Conservation (phyloP, 140 eudicot genomes). For the Anethum foeniculum region DNA sequence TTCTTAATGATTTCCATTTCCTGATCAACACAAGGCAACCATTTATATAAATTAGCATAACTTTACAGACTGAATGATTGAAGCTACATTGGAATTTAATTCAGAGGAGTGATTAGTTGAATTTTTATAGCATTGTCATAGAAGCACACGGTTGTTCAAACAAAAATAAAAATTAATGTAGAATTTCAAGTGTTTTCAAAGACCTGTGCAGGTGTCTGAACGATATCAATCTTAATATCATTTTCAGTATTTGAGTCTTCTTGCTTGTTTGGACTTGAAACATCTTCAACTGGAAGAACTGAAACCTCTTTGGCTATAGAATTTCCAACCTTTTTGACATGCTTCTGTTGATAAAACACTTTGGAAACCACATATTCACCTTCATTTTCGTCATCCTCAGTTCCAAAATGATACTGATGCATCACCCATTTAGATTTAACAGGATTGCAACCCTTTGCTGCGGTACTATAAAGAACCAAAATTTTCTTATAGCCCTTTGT, state of each 20-base stretch:
- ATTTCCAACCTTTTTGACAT: constrained; percentile 24
- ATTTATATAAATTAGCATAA: not conserved
- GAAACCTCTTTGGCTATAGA: constrained; percentile 10
- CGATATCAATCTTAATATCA: not conserved
- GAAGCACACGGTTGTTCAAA: not conserved
- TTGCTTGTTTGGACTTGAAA: not conserved
- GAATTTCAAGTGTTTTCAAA: not conserved
- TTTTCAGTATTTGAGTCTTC: constrained; percentile 1
- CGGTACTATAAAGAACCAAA: constrained; percentile 51
- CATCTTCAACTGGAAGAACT: not conserved
- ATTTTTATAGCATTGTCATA: not conserved
- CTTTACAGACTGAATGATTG: not conserved
- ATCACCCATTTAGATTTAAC: constrained; percentile 65
- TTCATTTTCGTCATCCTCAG: constrained; percentile 58
- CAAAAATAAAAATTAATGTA: not conserved
- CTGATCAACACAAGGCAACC: constrained; percentile 6
- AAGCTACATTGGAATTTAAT: not conserved
- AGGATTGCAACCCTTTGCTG: constrained; percentile 36
- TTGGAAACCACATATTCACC: constrained; percentile 83
- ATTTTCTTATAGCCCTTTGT: constrained; percentile 75
- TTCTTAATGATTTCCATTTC: not conserved
- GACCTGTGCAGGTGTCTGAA: constrained; percentile 5
- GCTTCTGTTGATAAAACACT: constrained; percentile 58
- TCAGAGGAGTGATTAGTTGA: constrained; percentile 2
- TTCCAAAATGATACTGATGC: constrained; percentile 83